Conservation (phyloP, 1,284 basidiomycete genomes). For the Heterobasidion occidentale region DNA sequence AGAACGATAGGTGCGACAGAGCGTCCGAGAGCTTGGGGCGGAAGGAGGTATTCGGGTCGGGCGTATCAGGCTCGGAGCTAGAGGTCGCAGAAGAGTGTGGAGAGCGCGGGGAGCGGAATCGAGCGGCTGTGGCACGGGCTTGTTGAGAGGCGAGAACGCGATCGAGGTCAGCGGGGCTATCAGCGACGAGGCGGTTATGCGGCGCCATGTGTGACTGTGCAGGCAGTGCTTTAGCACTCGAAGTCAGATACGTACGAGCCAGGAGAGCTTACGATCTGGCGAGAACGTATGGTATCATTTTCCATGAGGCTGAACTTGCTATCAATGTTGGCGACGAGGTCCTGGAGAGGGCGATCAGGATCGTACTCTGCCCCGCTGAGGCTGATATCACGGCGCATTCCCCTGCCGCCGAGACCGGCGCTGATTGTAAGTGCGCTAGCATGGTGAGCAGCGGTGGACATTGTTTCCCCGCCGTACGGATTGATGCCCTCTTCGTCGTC, state of each 20-base stretch:
- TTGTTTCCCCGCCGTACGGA: slow-evolving; percentile 61
- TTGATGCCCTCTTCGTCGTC: slow-evolving; percentile 53
- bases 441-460: slow-evolving; percentile 82
- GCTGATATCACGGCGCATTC: slow-evolving; percentile 43
- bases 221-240: not conserved
- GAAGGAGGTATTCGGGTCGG: slow-evolving; percentile 15
- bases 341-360: slow-evolving; percentile 74
- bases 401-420: slow-evolving; percentile 62
- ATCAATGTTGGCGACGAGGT: slow-evolving; percentile 56
- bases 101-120: slow-evolving; percentile 32
- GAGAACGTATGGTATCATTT: slow-evolving; percentile 35
- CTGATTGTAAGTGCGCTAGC: slow-evolving; percentile 81
- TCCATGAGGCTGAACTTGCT: slow-evolving; percentile 44
- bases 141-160: slow-evolving; percentile 48
- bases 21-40: slow-evolving; percentile 62
- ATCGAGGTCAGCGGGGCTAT: slow-evolving; percentile 57
- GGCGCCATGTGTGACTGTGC: slow-evolving; percentile 17
- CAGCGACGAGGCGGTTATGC: slow-evolving; percentile 48
- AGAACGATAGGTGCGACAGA: slow-evolving; percentile 56
- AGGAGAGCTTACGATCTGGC: slow-evolving; percentile 28
- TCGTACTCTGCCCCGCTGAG: slow-evolving; percentile 79
- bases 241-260: not conserved
- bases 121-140: slow-evolving; percentile 22
- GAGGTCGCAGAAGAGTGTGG: slow-evolving; percentile 33
- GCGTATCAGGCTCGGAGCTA: slow-evolving; percentile 35